Evolutionary conservation across 768 basidiomycete genomes (phyloP).

Genomic region (Mycena belliarum): DNA sequence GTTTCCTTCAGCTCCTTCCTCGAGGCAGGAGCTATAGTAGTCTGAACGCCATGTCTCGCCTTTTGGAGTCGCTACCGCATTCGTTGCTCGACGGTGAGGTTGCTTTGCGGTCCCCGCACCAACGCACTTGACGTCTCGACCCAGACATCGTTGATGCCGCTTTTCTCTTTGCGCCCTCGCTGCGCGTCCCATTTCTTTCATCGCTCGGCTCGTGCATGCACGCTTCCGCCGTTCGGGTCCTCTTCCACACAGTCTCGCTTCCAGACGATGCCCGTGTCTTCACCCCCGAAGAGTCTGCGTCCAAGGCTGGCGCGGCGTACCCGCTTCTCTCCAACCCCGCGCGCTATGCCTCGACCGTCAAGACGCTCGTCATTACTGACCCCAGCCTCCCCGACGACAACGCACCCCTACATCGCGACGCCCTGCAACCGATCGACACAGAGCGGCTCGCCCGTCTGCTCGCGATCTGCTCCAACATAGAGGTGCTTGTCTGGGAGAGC

Average conservation of each 20-base stretch:
- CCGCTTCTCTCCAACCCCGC: slow-evolving; percentile 33
- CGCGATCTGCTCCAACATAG: slow-evolving; percentile 27
- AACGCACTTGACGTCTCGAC: slow-evolving; percentile 3
- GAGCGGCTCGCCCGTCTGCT: slow-evolving; percentile 20
- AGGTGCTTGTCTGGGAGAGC: slow-evolving; percentile 34
- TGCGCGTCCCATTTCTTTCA: slow-evolving; percentile 25
- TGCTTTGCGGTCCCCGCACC: background rate
- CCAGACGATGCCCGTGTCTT: slow-evolving; percentile 32
- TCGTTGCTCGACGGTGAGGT: slow-evolving; percentile 28
- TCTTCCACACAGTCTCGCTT: slow-evolving; percentile 30
- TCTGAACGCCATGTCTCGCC: slow-evolving; percentile 16
- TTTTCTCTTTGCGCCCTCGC: slow-evolving; percentile 21
- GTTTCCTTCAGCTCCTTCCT: background rate
- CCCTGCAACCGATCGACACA: slow-evolving; percentile 22
- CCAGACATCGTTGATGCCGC: slow-evolving; percentile 17
- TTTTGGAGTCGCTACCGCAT: slow-evolving; percentile 21
- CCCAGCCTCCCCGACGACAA: slow-evolving; percentile 8
- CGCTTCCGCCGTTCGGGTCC: slow-evolving; percentile 30
- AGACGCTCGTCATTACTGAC: slow-evolving; percentile 26
- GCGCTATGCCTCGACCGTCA: slow-evolving; percentile 33
- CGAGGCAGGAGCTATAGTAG: background rate
- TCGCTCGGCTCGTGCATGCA: slow-evolving; percentile 33
- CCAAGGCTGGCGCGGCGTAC: slow-evolving; percentile 18
- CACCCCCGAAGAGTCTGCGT: slow-evolving; percentile 2
- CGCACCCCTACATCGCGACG: background rate